These are phyloP conservation scores for Xylaria sp. DNA, from an alignment of 2,329 filamentous ascomycete genomes.

Conservation along the genomic window DNA sequence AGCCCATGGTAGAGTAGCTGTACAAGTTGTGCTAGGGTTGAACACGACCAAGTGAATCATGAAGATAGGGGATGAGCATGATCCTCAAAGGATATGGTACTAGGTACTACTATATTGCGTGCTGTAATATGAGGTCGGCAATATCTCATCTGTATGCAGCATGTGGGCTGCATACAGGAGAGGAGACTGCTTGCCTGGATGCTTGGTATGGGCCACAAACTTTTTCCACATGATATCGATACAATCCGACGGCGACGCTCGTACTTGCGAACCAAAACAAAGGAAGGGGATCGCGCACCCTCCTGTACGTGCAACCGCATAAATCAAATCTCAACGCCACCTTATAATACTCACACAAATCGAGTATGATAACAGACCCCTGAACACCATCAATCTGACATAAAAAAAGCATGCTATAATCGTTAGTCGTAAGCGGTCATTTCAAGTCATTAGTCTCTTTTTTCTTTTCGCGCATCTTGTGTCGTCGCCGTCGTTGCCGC, in stretches of 20 bases:
- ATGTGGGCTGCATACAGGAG: slow-evolving; percentile 1
- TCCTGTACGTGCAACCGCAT: slow-evolving; percentile 16
- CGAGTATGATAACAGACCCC: slow-evolving; percentile 2
- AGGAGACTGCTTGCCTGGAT: slow-evolving; percentile 7
- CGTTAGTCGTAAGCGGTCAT: slow-evolving; percentile 22
- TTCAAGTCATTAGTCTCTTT: slow-evolving; percentile 21
- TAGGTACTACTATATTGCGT: slow-evolving; percentile 11
- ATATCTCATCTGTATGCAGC: slow-evolving; percentile 16
- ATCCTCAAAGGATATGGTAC: slow-evolving; percentile 3
- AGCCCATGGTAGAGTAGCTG: background rate
- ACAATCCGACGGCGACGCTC: slow-evolving; percentile 11
- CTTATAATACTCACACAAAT: slow-evolving; percentile 4
- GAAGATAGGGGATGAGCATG: background rate
- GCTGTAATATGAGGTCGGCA: slow-evolving; percentile 14
- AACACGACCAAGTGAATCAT: slow-evolving; percentile 3
- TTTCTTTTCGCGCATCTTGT: slow-evolving; percentile 7
- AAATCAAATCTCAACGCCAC: slow-evolving; percentile 7
- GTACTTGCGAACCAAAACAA: slow-evolving; percentile 11
- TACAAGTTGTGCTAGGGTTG: slow-evolving; percentile 9
- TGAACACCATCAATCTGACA: slow-evolving; percentile 18
- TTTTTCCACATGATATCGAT: slow-evolving; percentile 17
- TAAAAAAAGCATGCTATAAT: slow-evolving; percentile 14
- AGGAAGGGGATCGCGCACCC: slow-evolving; percentile 16
- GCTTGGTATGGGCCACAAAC: slow-evolving; percentile 5
- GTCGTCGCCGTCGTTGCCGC: background rate